Evolutionary conservation across 2,329 filamentous ascomycete species (phyloP), one percentile per base, ranked within the genome.

Genomic region (Aureobasidium sp.): DNA sequence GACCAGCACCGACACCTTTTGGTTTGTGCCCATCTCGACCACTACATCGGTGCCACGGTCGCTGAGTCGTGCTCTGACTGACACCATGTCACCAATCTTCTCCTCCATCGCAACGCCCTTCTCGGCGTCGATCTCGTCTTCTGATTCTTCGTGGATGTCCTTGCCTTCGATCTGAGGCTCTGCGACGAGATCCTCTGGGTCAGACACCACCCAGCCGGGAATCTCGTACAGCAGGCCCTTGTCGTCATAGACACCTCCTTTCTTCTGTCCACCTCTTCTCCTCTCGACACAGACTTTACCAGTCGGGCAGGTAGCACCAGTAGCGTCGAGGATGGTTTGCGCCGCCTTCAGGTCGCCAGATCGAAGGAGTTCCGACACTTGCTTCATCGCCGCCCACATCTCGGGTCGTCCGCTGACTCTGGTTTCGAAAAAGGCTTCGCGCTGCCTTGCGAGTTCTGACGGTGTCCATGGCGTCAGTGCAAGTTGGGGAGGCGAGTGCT

Each of bases 341-440:
- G 92, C 92, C 51, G 76, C 74, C 36, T 69, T 71, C 41, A 79
- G 66, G 34, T 77, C 71, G 0, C 76, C 79, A 0, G 70, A 67
- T 76, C 87, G 87, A 64, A 96, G 72, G 7, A 89, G 77, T 64
- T 88, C 82, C 21, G 91, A 79, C 0, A 86, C 88, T 1, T 85
- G 78, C 49, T 82, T 81, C 14, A 97, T 74, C 0, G 89, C 87
- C 67, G 84, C 84, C 93, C 93, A 97, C 30, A 94, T 82, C 73
- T 96, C 90, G 5, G 81, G 69, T 4, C 85, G 81, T 2, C 91
- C 91, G 0, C 88, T 89, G 16, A 95, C 90, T 50, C 91, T 80
- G 1, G 92, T 97, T 64, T 97, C 91, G 74, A 96, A 97, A 79
- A 95, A 97, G 64, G 91, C 91, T 53, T 76, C 77, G 53, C 93